Evolutionary conservation across 495 filamentous ascomycete genomes (phyloP), one percentile per base, ranked within the genome.

Genomic region (Terfezia claveryi): DNA sequence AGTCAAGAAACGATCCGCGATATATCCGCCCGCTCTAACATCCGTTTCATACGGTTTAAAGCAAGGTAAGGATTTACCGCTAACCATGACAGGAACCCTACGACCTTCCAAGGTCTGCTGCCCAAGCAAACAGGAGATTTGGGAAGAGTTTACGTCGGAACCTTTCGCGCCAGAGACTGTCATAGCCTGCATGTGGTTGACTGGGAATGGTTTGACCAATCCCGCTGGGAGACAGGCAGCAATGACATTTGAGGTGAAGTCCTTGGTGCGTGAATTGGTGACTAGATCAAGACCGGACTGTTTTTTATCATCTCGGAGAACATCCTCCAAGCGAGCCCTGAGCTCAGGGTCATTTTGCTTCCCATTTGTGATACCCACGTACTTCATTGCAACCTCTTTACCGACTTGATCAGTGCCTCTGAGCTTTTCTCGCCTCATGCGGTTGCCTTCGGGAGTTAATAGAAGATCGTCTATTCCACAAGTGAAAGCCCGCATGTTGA

Each of bases 181-280:
- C 92, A 99, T 99, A 57, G 81, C 78, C 73, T 96, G 92, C 87
- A 99, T 96, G 67, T 96, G 92, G 60, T 99, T 99, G 64, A 80
- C 82, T 0, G 92, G 92, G 70, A 96, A 96, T 20, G 79, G 78
- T 68, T 99, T 99, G 55, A 80, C 78, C 38, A 99, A 77, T 37
- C 86, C 87, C 9, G 63, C 62, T 1, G 91, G 92, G 44, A 96
- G 73, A 70, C 87, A 94, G 11, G 74, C 72, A 36, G 69, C 71
- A 7, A 86, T 94, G 52, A 96, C 78, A 2, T 79, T 78, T 0
- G 82, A 81, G 4, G 91, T 94, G 8, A 98, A 73, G 17, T 75
- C 68, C 10, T 73, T 71, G 51, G 80, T 82, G 53, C 73, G 70
- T n/a, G 74, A 71, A 63, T 91, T 94, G 56, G 83, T 82, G 57